Evolutionary conservation across 345 rosid genomes (phyloP).

Genomic region (Anastatica hierochuntica): DNA sequence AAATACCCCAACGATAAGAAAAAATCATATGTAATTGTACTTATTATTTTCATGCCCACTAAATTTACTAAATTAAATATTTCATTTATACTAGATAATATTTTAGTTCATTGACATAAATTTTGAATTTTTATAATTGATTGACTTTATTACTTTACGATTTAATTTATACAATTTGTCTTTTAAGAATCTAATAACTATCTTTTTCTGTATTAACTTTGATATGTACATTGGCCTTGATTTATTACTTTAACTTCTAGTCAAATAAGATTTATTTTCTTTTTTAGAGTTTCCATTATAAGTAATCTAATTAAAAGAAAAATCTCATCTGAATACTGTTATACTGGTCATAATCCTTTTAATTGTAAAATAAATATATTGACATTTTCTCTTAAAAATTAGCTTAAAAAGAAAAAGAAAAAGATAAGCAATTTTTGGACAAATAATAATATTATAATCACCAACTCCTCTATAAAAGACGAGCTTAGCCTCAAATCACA

Average conservation of each 20-base stretch:
- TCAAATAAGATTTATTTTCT: not conserved
- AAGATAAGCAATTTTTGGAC: not conserved
- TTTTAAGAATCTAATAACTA: not conserved
- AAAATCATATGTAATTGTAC: too few species aligned
- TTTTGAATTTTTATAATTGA: not conserved
- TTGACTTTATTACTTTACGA: not conserved
- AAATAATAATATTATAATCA: not conserved
- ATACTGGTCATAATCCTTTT: not conserved
- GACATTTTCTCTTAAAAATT: not conserved
- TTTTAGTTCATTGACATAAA: too few species aligned
- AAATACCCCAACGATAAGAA: too few species aligned
- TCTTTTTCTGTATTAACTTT: not conserved
- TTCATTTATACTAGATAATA: too few species aligned
- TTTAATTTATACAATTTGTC: not conserved
- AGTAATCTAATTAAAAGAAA: not conserved
- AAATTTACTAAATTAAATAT: too few species aligned
- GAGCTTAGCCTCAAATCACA: slow-evolving; percentile 3
- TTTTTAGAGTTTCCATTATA: not conserved
- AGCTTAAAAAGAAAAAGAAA: not conserved
- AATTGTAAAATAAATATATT: not conserved
- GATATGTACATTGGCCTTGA: not conserved
- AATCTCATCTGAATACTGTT: not conserved
- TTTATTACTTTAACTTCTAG: not conserved
- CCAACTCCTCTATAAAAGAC: slow-evolving; percentile 14
- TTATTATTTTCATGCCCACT: too few species aligned